These are phyloP conservation scores for Pseudogymnoascus sp. DNA, from an alignment of 2,329 filamentous ascomycete genomes.

Conservation along the genomic window DNA sequence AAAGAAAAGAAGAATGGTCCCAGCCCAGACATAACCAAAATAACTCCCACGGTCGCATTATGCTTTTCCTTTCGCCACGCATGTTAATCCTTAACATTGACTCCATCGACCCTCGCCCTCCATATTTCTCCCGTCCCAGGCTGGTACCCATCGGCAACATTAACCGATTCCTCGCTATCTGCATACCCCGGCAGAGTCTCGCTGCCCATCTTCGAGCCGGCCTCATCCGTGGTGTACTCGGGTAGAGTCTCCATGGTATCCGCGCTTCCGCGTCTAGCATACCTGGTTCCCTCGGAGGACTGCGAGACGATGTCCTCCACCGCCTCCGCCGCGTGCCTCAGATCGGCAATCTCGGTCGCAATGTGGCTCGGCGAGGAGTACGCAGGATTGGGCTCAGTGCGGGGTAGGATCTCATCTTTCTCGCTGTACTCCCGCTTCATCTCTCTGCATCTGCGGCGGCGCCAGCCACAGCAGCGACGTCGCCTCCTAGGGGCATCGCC, in stretches of 20 bases:
- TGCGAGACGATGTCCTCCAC: background rate
- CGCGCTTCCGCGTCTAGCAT: background rate
- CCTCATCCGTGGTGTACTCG: background rate
- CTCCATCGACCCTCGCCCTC: constrained; percentile 1
- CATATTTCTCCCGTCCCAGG: constrained; percentile 1
- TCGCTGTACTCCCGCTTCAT: background rate
- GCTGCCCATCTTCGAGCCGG: background rate
- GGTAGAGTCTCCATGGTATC: constrained; percentile 1
- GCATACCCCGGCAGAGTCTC: background rate
- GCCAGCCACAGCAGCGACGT: constrained; percentile 2
- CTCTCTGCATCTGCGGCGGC: background rate
- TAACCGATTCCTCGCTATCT: background rate
- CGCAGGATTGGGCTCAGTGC: background rate
- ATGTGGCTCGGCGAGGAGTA: background rate
- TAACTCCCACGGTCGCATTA: background rate
- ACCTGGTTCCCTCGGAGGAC: background rate
- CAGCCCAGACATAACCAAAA: background rate
- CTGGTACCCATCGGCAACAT: constrained; percentile 5
- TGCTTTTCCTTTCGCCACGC: background rate
- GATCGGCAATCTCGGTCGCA: background rate
- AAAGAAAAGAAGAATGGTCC: background rate
- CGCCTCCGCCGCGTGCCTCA: background rate
- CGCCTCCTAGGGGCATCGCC: background rate
- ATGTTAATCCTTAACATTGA: background rate
- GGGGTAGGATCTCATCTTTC: background rate